Percentiles rank a stretch among this genome's conserved stretches.
These are phyloP conservation scores for Linnemannia schmuckeri DNA, from an alignment of 192 early-diverging fungal genomes.

Conservation along the genomic window DNA sequence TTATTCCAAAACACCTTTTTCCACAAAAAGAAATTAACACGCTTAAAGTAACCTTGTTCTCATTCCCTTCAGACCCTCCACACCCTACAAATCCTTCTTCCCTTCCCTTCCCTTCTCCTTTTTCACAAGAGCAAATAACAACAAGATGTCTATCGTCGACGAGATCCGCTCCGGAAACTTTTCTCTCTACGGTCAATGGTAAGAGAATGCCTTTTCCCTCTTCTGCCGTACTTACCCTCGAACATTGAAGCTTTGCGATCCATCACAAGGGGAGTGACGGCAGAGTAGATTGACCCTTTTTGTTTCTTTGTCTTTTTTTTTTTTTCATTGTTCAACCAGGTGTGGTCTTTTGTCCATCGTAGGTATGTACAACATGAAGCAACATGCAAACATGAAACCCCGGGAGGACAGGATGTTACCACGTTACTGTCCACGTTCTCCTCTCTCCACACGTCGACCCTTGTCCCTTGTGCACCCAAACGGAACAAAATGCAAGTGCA, in stretches of 20 bases:
- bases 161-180: conserved; percentile 62
- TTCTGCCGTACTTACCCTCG: not conserved
- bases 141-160: conserved; percentile 58
- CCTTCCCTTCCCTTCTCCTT: not conserved
- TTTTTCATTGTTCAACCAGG: conserved; percentile 22
- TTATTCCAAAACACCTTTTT: too few relatives aligned
- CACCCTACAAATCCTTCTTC: not conserved
- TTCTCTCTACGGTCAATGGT: conserved; percentile 66
- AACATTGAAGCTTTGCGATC: not conserved
- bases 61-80: not conserved
- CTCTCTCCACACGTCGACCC: not conserved
- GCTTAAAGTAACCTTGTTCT: not conserved
- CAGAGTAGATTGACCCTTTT: not conserved
- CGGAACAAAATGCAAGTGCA: not conserved
- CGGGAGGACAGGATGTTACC: not conserved
- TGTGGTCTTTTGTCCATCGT: conserved; percentile 60
- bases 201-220: conserved; percentile 12
- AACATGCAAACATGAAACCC: not conserved
- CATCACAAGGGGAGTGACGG: not conserved
- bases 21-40: not conserved
- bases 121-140: not conserved
- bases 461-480: not conserved
- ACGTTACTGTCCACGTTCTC: not conserved
- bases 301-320: conserved; percentile 1
- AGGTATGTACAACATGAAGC: conserved; percentile 39